phyloP scores from a whole-genome alignment of 306 rosid genomes.

The Pyrus communis region DNA sequence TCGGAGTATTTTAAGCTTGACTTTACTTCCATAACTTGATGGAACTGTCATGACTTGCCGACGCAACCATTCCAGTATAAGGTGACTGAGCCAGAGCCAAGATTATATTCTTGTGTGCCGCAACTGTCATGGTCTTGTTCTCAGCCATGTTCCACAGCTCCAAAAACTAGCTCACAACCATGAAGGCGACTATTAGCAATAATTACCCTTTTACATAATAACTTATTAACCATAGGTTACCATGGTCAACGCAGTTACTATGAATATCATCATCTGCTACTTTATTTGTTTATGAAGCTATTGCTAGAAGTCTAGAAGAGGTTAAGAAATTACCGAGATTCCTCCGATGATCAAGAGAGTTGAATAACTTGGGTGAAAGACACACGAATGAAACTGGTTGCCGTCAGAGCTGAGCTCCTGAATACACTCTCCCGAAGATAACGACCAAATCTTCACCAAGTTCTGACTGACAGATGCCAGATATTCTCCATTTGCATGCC shows the following conservation, averaged over 20 bases:
- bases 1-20: slow-evolving; percentile 7
- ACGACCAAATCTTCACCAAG: slow-evolving; percentile 70
- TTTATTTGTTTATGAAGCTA: no score
- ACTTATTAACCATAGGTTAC: neutral
- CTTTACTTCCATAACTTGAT: slow-evolving; percentile 80
- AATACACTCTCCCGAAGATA: slow-evolving; percentile 61
- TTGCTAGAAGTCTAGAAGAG: neutral
- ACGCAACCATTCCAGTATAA: slow-evolving; percentile 71
- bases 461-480: slow-evolving; percentile 74
- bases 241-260: no score
- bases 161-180: slow-evolving; percentile 46
- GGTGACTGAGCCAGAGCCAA: slow-evolving; percentile 80
- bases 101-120: slow-evolving; percentile 70
- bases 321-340: slow-evolving; percentile 51
- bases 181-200: neutral
- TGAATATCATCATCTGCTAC: no score
- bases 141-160: slow-evolving; percentile 88
- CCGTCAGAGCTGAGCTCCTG: slow-evolving; percentile 71
- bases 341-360: slow-evolving; percentile 77
- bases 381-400: slow-evolving; percentile 63
- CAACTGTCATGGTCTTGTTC: slow-evolving; percentile 66
- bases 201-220: neutral
- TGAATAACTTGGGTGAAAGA: slow-evolving; percentile 86
- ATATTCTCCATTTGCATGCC: slow-evolving; percentile 73
- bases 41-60: slow-evolving; percentile 76